phyloP scores from a whole-genome alignment of 306 rosid species.

The Pueraria montana region DNA sequence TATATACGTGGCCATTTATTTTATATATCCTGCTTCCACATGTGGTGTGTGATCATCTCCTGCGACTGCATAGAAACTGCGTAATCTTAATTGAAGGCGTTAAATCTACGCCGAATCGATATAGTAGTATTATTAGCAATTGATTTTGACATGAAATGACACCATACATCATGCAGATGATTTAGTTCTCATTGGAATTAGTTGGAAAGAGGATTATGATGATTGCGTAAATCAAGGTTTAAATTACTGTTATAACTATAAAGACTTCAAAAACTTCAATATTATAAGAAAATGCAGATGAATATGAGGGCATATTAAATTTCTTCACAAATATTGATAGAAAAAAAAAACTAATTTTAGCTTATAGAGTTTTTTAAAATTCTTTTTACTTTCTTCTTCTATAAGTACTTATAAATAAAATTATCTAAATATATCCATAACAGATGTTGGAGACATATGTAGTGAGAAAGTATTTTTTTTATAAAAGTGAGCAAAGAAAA shows the following conservation, averaged over 20 bases:
- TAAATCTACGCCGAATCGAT: not conserved
- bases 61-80: not conserved
- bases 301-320: no score
- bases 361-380: no score
- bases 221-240: not conserved
- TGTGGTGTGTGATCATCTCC: conserved; percentile 37
- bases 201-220: not conserved
- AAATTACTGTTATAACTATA: not conserved
- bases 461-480: no score
- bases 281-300: not conserved
- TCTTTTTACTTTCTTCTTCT: no score
- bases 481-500: no score
- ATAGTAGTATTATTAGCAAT: not conserved
- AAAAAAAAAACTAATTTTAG: no score
- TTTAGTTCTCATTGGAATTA: not conserved
- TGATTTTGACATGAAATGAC: not conserved
- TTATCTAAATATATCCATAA: no score
- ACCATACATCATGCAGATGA: not conserved
- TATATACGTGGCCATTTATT: conserved; percentile 38
- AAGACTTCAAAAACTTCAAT: not conserved
- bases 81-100: not conserved
- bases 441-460: no score
- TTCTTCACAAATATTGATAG: no score
- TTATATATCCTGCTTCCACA: conserved; percentile 40
- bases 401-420: no score